phyloP scores from a whole-genome alignment of 306 rosid genomes.

The Abrus precatorius region DNA sequence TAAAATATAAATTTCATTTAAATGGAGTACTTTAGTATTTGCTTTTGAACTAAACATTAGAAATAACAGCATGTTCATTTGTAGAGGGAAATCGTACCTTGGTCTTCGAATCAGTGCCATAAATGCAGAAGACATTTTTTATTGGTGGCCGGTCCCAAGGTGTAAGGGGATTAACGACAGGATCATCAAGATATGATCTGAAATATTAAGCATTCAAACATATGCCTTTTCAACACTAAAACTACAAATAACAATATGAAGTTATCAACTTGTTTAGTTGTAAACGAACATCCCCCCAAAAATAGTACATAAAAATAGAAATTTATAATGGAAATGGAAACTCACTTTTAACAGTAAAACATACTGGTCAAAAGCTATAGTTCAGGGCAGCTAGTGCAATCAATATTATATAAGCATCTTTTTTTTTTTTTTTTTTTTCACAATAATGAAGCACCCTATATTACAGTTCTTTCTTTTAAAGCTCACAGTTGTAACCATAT shows the following conservation, averaged over 20 bases:
- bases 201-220: conserved; percentile 49
- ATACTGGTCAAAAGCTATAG: conserved; percentile 26
- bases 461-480: conserved; percentile 19
- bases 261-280: not conserved
- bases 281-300: not conserved
- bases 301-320: conserved; percentile 26
- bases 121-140: conserved; percentile 89
- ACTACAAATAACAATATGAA: conserved; percentile 17
- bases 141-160: conserved; percentile 99
- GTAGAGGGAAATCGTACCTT: conserved; percentile 69
- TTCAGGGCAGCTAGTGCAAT: conserved; percentile 31
- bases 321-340: conserved; percentile 19
- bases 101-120: conserved; percentile 83
- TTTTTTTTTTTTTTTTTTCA: not conserved
- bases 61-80: conserved; percentile 27
- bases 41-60: conserved; percentile 36
- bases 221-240: conserved; percentile 39
- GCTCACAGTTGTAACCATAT: conserved; percentile 6
- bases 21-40: conserved; percentile 37
- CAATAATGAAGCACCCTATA: conserved; percentile 8
- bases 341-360: not conserved
- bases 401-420: not conserved
- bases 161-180: conserved; percentile 89
- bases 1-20: conserved; percentile 25
- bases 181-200: conserved; percentile 89